These are phyloP conservation scores for Fusarium sp. DNA, from an alignment of 2,329 filamentous ascomycete genomes.

Conservation along the genomic window DNA sequence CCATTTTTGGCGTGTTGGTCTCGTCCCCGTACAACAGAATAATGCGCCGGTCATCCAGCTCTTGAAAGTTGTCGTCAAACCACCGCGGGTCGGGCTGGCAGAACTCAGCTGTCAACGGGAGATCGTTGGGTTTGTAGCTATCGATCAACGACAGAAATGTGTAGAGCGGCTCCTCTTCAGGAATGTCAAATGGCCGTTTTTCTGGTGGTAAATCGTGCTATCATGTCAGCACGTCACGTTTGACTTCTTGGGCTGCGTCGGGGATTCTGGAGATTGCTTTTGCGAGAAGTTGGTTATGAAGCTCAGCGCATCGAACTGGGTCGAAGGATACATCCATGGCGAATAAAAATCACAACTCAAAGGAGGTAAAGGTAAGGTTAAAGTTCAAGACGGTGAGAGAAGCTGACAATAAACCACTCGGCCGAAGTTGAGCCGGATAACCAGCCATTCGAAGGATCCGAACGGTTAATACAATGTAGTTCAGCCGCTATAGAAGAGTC, in stretches of 20 bases:
- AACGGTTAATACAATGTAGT: rapidly evolving
- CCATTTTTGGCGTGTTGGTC: not conserved
- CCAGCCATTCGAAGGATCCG: rapidly evolving
- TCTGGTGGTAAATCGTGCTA: not conserved
- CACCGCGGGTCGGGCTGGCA: not conserved
- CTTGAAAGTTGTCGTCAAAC: not conserved
- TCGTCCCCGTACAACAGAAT: not conserved
- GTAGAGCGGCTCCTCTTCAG: not conserved
- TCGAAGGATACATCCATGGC: not conserved
- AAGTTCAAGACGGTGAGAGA: not conserved
- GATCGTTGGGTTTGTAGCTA: not conserved
- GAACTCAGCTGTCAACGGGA: not conserved
- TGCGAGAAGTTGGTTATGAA: not conserved
- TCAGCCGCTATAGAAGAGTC: not conserved
- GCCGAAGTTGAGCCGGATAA: not conserved
- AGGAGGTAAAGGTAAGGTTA: not conserved
- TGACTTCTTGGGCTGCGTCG: not conserved
- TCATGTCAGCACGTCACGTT: not conserved
- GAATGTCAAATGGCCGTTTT: not conserved
- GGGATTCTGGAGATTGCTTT: not conserved
- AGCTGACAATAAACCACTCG: rapidly evolving
- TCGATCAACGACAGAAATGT: not conserved
- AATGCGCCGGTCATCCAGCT: not conserved
- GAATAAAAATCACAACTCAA: not conserved
- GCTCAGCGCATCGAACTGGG: not conserved